Evolutionary conservation across 495 filamentous ascomycete genomes (phyloP), one percentile per base, ranked within the genome.

Genomic region (Hypoxylon rickii): DNA sequence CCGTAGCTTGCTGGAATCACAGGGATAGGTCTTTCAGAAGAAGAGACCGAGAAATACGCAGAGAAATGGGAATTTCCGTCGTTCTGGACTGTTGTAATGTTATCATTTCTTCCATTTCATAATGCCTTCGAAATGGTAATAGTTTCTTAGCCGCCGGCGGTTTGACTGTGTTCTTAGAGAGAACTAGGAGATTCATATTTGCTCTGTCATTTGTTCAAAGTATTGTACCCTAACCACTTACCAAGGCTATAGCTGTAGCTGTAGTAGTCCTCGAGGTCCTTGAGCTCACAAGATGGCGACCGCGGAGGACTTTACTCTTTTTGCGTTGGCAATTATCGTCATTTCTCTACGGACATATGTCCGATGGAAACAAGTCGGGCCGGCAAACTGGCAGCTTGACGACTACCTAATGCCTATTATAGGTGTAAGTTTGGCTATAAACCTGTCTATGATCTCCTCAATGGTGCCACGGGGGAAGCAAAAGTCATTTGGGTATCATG

Each of bases 351-450:
- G 83, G 2, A 65, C 76, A n/a, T 69, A 66, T 8, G 77, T 78
- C 6, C 68, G 83, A 64, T 79, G 78, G 66, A 68, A 59, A 36
- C 74, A 74, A 13, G 77, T 79, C n/a, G 82, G 83, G 2, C 63
- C 78, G 6, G 68, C 62, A 39, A 74, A 76, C 12, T 77, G 81
- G 44, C 74, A 79, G 48, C 59, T 74, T 0, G 83, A 86, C 64
- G 83, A 86, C 58, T 85, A 83, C 65, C 56, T 86, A 7, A 85
- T 85, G 81, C 55, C 81, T 12, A 13, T 85, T n/a, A 77, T 76
- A 1, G 76, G 75, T 40, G 83, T 83, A 63, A 68, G 76, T 50
- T 15, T 10, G n/a, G 13, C 16, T 6, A 36, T 21, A 20, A 13
- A 20, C 2, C 10, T 6, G 7, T 10, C 7, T 4, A 15, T 18